Evolutionary conservation across 257 asterid species (phyloP), one percentile per base, ranked within the genome.

Genomic region (Ilex asprella): DNA sequence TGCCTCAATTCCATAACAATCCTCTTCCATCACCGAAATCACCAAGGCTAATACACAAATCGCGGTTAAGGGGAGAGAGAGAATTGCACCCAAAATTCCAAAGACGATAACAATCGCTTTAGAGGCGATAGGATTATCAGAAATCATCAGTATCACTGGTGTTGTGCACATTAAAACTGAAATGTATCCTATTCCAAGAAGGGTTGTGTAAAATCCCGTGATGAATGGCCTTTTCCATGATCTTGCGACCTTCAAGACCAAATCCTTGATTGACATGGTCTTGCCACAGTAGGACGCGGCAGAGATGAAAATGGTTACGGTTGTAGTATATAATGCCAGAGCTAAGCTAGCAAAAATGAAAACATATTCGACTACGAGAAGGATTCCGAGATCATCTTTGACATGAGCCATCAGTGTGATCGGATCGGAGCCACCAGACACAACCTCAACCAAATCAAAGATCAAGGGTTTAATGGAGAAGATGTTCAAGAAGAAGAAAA

Each of bases 21-120:
- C 16, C 7, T 82, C 88, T 54, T 82, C 94, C 3, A 81, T 35
- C 14, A 75, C 69, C 7, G 79, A 65, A 16, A 74, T 71, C 2
- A 84, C 75, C 15, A 64, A 1, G 3, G 79, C 71, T 73, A 81
- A 7, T 4, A 16, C n/a, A 77, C 56, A 56, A 8, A 41, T 31
- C 0, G 69, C 68, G 2, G 70, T 47, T 6, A 67, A 31, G 58
- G 83, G 70, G 27, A 21, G 27, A 21, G 27, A 21, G 27, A 21
- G 27, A 21, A 21, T 21, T 5, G 76, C 16, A 50, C 44, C 56
- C 61, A 63, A 56, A 16, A 74, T 47, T 29, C 52, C 52, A 10
- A 74, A 31, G 15, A 39, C 79, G 2, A 73, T 6, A 31, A 56
- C 32, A 32, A 70, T 11, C 2, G 65, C 58, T 0, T 7, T 3